These are phyloP conservation scores for Canavalia gladiata DNA, from an alignment of 306 rosid species.

Conservation along the genomic window DNA sequence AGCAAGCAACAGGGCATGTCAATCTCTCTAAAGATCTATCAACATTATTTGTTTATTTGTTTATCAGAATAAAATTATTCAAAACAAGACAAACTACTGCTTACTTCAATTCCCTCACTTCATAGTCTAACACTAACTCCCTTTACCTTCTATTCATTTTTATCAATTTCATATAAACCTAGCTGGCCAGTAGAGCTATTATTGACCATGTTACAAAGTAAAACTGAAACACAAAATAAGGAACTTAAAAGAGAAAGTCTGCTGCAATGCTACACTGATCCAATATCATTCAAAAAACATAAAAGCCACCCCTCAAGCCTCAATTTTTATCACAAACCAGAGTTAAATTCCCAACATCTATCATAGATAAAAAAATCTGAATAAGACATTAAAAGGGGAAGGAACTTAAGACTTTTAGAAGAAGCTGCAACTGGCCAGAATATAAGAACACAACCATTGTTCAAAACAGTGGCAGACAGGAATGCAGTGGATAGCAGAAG, in stretches of 20 bases:
- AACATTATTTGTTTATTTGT: background rate
- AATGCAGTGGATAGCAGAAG: constrained; percentile 11
- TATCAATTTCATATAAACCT: constrained; percentile 20
- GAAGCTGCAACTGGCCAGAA: background rate
- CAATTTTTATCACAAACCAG: background rate
- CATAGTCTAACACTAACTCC: background rate
- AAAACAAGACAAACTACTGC: constrained; percentile 11
- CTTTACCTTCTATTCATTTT: constrained; percentile 18
- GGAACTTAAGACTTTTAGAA: background rate
- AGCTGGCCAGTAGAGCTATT: constrained; percentile 4
- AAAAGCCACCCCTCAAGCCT: constrained; percentile 23
- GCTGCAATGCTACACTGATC: constrained; percentile 31
- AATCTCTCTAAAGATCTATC: background rate
- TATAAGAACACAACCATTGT: background rate
- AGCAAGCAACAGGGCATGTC: background rate
- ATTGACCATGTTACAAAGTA: background rate
- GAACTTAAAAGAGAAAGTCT: constrained; percentile 27
- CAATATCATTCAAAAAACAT: constrained; percentile 5
- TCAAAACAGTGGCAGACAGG: background rate
- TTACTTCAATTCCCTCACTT: background rate
- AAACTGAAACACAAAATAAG: constrained; percentile 10
- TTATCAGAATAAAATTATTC: background rate
- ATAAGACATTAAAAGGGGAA: background rate
- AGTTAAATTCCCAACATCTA: constrained; percentile 6
- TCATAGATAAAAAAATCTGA: background rate